Evolutionary conservation across 768 basidiomycete species (phyloP), one percentile per base, ranked within the genome.

Genomic region (Coprinopsis strossmayeri): DNA sequence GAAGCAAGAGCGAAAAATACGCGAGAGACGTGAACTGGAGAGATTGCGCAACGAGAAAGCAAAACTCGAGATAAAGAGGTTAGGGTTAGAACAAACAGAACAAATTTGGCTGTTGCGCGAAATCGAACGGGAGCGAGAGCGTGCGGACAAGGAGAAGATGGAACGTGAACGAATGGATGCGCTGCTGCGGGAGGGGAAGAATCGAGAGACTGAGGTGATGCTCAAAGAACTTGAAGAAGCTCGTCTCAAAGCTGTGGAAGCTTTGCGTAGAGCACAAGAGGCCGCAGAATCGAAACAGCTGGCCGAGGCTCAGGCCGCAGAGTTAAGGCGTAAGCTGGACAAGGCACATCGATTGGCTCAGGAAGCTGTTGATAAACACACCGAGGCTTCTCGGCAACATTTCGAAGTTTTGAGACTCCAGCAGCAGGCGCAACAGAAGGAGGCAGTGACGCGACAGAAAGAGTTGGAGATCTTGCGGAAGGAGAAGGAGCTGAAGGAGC

Each of bases 401-500:
- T 4, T 25, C 1, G 37, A 51, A 34, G 50, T 45, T 23, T 28
- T 40, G 2, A 9, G 21, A 12, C 43, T 51, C 20, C 44, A 46
- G 26, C 34, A 17, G 17, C 2, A 23, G 18, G 44, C 45, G 24
- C 38, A 32, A 23, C 2, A 46, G 37, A 35, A 38, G 43, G 50
- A 45, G 44, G 50, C 42, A 5, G 30, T 15, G 24, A 30, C 44
- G 10, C 3, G 18, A 26, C 41, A 27, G 27, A 38, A 34, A 39
- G 3, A 34, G 45, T 18, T 20, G 13, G 43, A 48, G 32, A 27
- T 51, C 37, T 2, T 21, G 38, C 15, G 47, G 46, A 38, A 49
- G 23, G 48, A 53, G 50, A 25, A 30, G 41, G 27, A 55, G 44
- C 21, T 46, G 30, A 4, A 48, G 43, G 39, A 50, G 27, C 35